phyloP scores from a whole-genome alignment of 352 stramenopile genomes.

The Phytophthora hybrid region DNA sequence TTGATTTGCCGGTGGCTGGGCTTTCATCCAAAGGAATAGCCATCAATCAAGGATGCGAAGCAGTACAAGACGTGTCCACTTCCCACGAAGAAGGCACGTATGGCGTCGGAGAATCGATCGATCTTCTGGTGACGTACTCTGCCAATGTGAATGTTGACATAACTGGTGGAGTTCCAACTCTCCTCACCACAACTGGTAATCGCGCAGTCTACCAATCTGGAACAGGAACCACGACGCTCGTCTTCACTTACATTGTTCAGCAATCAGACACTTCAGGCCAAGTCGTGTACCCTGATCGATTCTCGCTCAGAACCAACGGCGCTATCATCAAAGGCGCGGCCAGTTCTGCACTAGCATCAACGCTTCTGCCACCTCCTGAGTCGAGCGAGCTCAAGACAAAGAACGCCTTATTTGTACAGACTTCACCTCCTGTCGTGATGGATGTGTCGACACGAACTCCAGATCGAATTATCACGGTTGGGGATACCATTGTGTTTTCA shows the following conservation, averaged over 20 bases:
- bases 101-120: conserved; percentile 67
- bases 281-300: conserved; percentile 53
- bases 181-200: conserved; percentile 52
- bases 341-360: conserved; percentile 41
- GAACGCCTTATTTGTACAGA: conserved; percentile 48
- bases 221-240: conserved; percentile 44
- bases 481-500: conserved; percentile 52
- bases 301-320: conserved; percentile 57
- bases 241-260: conserved; percentile 67
- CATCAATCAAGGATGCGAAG: conserved; percentile 59
- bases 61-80: conserved; percentile 44
- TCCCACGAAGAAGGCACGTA: conserved; percentile 60
- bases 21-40: conserved; percentile 64
- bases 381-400: conserved; percentile 29
- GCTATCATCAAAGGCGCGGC: conserved; percentile 38
- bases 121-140: conserved; percentile 63
- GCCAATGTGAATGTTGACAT: conserved; percentile 53
- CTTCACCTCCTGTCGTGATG: conserved; percentile 41
- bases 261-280: conserved; percentile 38
- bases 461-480: conserved; percentile 59
- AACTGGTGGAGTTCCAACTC: conserved; percentile 41
- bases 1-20: conserved; percentile 48
- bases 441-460: conserved; percentile 49
- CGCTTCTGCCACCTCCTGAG: conserved; percentile 42
- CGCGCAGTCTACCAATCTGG: conserved; percentile 57